Conservation (phyloP, 2,329 filamentous ascomycete genomes). For the Colletotrichum sp. region DNA sequence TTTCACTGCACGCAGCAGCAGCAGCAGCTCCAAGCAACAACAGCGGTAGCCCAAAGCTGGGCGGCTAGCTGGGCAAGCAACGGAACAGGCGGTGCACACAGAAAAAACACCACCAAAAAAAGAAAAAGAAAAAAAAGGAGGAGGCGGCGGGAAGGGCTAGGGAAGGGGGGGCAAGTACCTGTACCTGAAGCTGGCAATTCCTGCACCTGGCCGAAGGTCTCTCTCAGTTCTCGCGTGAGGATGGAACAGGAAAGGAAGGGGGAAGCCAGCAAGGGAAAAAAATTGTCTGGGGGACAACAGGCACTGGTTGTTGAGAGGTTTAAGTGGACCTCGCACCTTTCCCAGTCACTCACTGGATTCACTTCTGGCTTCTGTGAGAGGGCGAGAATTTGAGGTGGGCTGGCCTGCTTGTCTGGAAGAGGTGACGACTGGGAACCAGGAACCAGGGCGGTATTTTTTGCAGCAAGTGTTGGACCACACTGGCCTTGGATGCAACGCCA, state of each 20-base stretch:
- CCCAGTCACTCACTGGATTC: conserved; percentile 9
- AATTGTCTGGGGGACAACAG: conserved; percentile 12
- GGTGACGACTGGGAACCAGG: background rate
- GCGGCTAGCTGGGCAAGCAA: background rate
- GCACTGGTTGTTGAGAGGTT: conserved; percentile 25
- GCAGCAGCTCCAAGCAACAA: background rate
- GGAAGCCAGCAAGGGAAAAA: conserved; percentile 8
- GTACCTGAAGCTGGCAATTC: background rate
- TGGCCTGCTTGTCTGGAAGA: background rate
- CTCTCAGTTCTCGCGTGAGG: conserved; percentile 13
- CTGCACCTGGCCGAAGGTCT: conserved; percentile 2
- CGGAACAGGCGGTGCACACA: background rate
- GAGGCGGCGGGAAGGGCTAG: background rate
- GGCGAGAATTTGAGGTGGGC: background rate
- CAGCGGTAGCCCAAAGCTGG: background rate
- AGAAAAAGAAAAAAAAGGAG: background rate
- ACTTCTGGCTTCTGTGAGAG: background rate
- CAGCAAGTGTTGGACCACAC: conserved; percentile 13
- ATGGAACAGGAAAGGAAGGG: conserved; percentile 4
- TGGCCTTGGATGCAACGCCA: conserved; percentile 2
- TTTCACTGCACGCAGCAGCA: background rate
- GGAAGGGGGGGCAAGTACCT: background rate
- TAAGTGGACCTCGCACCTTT: conserved; percentile 21
- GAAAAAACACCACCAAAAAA: background rate
- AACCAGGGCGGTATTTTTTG: background rate